Evolutionary conservation across 108 stramenopile genomes (phyloP), one percentile per base, ranked within the genome.

Genomic region (Cylindrotheca closterium): DNA sequence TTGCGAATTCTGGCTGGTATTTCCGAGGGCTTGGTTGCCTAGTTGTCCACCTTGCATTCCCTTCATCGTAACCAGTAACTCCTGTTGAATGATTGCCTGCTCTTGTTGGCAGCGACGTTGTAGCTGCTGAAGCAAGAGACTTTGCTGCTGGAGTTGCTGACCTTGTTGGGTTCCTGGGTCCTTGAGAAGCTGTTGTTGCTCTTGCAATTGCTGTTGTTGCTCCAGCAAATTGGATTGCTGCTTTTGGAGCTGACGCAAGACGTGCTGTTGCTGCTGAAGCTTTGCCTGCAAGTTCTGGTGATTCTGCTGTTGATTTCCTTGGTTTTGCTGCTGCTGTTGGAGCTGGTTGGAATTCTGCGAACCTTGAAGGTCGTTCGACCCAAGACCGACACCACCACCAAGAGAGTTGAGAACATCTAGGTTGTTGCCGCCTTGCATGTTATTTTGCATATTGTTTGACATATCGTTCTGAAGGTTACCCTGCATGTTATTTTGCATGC

Each of bases 21-120:
- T 57, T 7, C 28, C n/a, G 12, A 49, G n/a, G 30, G 60, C 59
- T 4, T 52, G 27, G 21, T 23, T 27, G 33, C 51, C 32, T 51
- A 31, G 51, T 19, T 61, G 33, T 1, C 60, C 67, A 47, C 54
- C 50, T 52, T 73, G 64, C 0, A 60, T 25, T 30, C 60, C 25
- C 23, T 73, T 54, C 49, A 71, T 68, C 37, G 69, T 60, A 15
- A 52, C 37, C 49, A 60, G 23, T 2, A 88, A 58, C 67, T 85
- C 80, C 37, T 76, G 63, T 24, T 85, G 77, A 24, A 85, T 64
- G 24, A 83, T 47, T 12, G 70, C 32, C 53, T 88, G 78, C 49
- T 88, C 82, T 58, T 83, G 80, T 34, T 83, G 73, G 67, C 82
- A 88, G 15, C 80, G 73, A 45, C 71, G 53, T 27, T 78, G 77